phyloP scores from a whole-genome alignment of 2,329 filamentous ascomycete genomes.

The Ophiognomonia clavigignenti-juglandacearum region DNA sequence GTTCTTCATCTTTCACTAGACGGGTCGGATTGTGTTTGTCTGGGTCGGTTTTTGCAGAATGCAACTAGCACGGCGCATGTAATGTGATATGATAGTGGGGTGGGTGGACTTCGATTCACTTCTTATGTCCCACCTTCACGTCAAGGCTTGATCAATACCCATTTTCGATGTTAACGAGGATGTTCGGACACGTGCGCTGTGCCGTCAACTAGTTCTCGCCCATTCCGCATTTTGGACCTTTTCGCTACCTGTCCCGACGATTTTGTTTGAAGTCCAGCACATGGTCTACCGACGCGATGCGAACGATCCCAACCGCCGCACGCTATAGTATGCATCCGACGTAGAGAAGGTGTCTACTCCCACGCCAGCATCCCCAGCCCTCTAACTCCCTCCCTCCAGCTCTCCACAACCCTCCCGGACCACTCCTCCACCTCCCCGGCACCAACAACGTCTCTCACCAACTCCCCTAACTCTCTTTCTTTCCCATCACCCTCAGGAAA shows the following conservation, averaged over 20 bases:
- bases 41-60: too few relatives aligned
- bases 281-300: too few relatives aligned
- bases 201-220: too few relatives aligned
- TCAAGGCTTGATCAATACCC: too few relatives aligned
- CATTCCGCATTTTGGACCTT: too few relatives aligned
- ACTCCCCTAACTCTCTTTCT: conserved; percentile 18
- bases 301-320: background rate
- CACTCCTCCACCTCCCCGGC: conserved; percentile 27
- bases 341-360: background rate
- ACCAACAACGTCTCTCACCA: conserved; percentile 25
- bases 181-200: too few relatives aligned
- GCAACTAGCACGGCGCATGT: background rate
- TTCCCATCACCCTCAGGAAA: conserved; percentile 20
- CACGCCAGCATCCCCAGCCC: conserved; percentile 27
- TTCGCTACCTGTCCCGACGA: too few relatives aligned
- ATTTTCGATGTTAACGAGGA: too few relatives aligned
- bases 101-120: too few relatives aligned
- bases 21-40: background rate
- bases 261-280: too few relatives aligned
- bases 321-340: too few relatives aligned
- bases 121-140: too few relatives aligned
- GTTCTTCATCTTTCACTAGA: background rate
- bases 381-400: conserved; percentile 33
- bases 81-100: background rate
- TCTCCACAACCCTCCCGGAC: conserved; percentile 29